phyloP scores from a whole-genome alignment of 306 rosid species.

The Citrullus colocynthis region DNA sequence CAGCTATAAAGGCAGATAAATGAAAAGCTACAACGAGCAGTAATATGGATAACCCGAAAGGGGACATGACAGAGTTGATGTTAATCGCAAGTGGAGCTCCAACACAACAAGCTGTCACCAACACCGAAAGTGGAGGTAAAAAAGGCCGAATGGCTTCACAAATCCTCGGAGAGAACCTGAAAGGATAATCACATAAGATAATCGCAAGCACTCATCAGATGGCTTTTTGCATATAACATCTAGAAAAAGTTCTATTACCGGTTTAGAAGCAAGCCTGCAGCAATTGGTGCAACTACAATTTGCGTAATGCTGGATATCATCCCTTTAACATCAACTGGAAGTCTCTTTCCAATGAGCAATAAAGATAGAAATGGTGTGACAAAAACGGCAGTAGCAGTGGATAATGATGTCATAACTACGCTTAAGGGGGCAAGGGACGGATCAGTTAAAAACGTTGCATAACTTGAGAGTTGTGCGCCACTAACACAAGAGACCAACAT shows the following conservation, averaged over 20 bases:
- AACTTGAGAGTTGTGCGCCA: slow-evolving; percentile 92
- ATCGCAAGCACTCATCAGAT: slow-evolving; percentile 6
- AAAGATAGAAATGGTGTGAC: slow-evolving; percentile 73
- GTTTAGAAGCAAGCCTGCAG: slow-evolving; percentile 69
- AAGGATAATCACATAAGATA: slow-evolving; percentile 10
- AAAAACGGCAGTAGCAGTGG: slow-evolving; percentile 86
- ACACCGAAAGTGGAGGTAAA: slow-evolving; percentile 76
- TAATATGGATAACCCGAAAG: slow-evolving; percentile 55
- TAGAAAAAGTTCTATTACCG: slow-evolving; percentile 28
- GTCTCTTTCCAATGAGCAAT: slow-evolving; percentile 81
- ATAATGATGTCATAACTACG: slow-evolving; percentile 88
- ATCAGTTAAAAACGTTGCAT: slow-evolving; percentile 84
- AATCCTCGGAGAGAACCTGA: slow-evolving; percentile 68
- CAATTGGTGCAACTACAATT: slow-evolving; percentile 82
- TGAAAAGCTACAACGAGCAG: slow-evolving; percentile 64
- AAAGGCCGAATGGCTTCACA: slow-evolving; percentile 60
- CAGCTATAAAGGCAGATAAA: slow-evolving; percentile 58
- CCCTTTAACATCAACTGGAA: slow-evolving; percentile 93
- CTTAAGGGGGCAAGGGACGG: slow-evolving; percentile 83
- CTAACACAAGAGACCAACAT: slow-evolving; percentile 88
- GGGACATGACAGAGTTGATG: slow-evolving; percentile 57
- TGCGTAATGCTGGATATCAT: slow-evolving; percentile 86
- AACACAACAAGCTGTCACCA: slow-evolving; percentile 76
- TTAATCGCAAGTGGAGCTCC: slow-evolving; percentile 95
- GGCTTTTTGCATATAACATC: slow-evolving; percentile 1